phyloP scores from a whole-genome alignment of 371 early-diverging fungal genomes.

The Batkoa obscura region DNA sequence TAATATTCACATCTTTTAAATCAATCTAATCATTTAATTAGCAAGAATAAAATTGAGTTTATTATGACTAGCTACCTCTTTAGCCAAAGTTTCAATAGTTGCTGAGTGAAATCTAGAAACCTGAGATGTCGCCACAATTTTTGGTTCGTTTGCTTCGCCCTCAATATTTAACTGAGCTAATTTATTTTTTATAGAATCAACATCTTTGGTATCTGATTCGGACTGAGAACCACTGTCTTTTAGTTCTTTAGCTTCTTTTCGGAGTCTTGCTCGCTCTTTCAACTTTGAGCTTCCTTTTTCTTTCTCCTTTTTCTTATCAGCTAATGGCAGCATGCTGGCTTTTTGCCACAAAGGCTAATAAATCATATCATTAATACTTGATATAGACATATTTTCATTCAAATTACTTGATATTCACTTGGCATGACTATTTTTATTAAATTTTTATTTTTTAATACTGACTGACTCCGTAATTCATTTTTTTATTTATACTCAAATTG shows the following conservation, averaged over 20 bases:
- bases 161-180: too few species aligned
- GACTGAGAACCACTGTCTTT: background rate
- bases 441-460: too few species aligned
- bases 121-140: background rate
- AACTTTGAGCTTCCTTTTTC: background rate
- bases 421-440: too few species aligned
- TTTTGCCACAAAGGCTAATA: too few species aligned
- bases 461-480: too few species aligned
- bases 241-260: background rate
- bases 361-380: too few species aligned
- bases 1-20: background rate
- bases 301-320: background rate
- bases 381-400: too few species aligned
- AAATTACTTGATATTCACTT: too few species aligned
- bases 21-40: background rate
- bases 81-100: background rate
- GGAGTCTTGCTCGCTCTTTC: background rate
- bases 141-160: background rate
- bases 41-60: background rate
- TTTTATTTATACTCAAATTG: too few species aligned
- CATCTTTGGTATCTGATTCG: too few species aligned
- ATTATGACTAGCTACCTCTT: background rate
- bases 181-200: too few species aligned
- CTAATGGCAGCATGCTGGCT: background rate
- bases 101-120: background rate